A percentile compares a stretch with the other conserved stretches of the same genome.
Evolutionary conservation across 805 yeast genomes (phyloP).

Genomic region (Candida xyloterini): DNA sequence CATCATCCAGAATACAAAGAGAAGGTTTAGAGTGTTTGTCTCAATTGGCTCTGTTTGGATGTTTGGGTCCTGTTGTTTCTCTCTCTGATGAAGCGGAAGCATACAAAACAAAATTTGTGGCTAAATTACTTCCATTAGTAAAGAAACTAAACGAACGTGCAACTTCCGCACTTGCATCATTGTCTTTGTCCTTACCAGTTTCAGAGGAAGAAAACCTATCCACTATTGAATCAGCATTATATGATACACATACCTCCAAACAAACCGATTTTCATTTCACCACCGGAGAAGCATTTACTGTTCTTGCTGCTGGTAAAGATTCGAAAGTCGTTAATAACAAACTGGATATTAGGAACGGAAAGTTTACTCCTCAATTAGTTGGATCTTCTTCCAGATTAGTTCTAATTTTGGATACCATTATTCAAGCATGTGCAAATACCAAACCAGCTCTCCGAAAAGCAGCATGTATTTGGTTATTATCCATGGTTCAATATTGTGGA

Average conservation of each 20-base stretch:
- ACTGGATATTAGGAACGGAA: constrained; percentile 49
- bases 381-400: constrained; percentile 12
- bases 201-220: constrained; percentile 24
- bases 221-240: constrained; percentile 43
- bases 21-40: constrained; percentile 39
- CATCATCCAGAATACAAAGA: constrained; percentile 23
- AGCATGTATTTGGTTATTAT: constrained; percentile 81
- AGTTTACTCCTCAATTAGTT: constrained; percentile 10
- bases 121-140: constrained; percentile 37
- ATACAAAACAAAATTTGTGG: constrained; percentile 27
- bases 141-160: constrained; percentile 60
- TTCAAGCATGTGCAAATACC: constrained; percentile 55
- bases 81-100: constrained; percentile 22
- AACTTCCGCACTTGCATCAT: constrained; percentile 50
- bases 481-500: constrained; percentile 73
- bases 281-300: constrained; percentile 78
- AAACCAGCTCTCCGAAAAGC: constrained; percentile 75
- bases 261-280: constrained; percentile 75
- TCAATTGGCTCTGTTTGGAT: constrained; percentile 46
- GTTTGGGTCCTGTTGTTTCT: constrained; percentile 36
- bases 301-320: constrained; percentile 73
- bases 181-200: constrained; percentile 40
- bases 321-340: constrained; percentile 52
- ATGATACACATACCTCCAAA: constrained; percentile 60
- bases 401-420: constrained; percentile 44